Evolutionary conservation across 345 rosid genomes (phyloP).

Genomic region (Acer negundo): DNA sequence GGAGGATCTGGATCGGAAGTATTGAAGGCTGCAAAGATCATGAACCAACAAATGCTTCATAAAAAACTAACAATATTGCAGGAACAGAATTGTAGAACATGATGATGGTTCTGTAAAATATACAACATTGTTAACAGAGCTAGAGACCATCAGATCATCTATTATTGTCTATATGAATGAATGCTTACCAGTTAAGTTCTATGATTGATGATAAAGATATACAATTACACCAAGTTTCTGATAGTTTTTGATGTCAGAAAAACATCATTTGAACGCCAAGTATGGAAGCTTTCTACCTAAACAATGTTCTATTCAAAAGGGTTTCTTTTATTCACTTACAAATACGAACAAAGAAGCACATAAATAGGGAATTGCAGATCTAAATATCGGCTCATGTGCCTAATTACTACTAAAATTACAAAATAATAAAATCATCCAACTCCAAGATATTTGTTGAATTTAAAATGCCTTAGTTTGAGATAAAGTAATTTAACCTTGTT

Average conservation of each 20-base stretch:
- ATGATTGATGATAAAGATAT: not conserved
- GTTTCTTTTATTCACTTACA: not conserved
- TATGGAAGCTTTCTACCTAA: not conserved
- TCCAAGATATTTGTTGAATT: not conserved
- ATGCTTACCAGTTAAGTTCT: not conserved
- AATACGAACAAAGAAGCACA: not conserved
- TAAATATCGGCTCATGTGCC: not conserved
- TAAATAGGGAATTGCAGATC: not conserved
- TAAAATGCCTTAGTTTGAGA: not conserved
- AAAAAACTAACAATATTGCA: not conserved
- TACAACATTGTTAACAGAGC: not conserved
- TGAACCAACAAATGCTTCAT: conserved; percentile 17
- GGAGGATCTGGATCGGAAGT: conserved; percentile 89
- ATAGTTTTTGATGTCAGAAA: not conserved
- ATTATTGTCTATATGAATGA: not conserved
- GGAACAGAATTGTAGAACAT: not conserved
- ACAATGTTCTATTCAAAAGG: not conserved
- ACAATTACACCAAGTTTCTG: not conserved
- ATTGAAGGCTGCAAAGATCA: conserved; percentile 79
- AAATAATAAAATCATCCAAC: not conserved
- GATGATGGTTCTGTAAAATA: conserved; percentile 1
- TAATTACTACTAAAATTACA: not conserved
- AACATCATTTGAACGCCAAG: not conserved
- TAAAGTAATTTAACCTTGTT: not conserved
- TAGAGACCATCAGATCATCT: not conserved